phyloP scores from a whole-genome alignment of 2,329 filamentous ascomycete species.

The Grosmannia huntii region DNA sequence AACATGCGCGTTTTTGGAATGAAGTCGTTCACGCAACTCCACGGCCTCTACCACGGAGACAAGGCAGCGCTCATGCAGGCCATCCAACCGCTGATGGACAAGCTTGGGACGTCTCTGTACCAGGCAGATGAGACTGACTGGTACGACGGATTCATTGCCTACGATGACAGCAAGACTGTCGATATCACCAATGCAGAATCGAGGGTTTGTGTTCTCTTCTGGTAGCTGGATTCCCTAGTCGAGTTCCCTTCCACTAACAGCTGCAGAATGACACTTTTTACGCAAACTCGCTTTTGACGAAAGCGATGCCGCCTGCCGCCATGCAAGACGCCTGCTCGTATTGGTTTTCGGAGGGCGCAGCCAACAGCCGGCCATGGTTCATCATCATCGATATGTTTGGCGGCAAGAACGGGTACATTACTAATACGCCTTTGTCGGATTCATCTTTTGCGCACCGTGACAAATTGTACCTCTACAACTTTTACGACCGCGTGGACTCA shows the following conservation, averaged over 20 bases:
- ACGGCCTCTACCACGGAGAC: slow-evolving; percentile 18
- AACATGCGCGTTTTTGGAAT: slow-evolving; percentile 19
- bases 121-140: slow-evolving; percentile 14
- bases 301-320: slow-evolving; percentile 14
- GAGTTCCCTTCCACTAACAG: background rate
- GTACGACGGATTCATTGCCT: slow-evolving; percentile 18
- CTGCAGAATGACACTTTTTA: slow-evolving; percentile 18
- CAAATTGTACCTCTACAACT: slow-evolving; percentile 37
- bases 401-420: slow-evolving; percentile 24
- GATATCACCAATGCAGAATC: slow-evolving; percentile 16
- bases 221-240: background rate
- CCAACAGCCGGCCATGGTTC: slow-evolving; percentile 19
- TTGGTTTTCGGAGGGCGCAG: slow-evolving; percentile 13
- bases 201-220: slow-evolving; percentile 3
- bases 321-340: slow-evolving; percentile 16
- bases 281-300: slow-evolving; percentile 17
- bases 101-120: slow-evolving; percentile 13
- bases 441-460: slow-evolving; percentile 28
- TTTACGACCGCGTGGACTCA: slow-evolving; percentile 25
- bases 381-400: slow-evolving; percentile 23
- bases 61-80: slow-evolving; percentile 10
- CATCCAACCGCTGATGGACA: slow-evolving; percentile 14
- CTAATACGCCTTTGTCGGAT: slow-evolving; percentile 13
- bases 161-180: slow-evolving; percentile 18
- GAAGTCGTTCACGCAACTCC: slow-evolving; percentile 13